These are phyloP conservation scores for Tetragonia tetragonoides DNA, from an alignment of 148 eudicot genomes.

Conservation along the genomic window DNA sequence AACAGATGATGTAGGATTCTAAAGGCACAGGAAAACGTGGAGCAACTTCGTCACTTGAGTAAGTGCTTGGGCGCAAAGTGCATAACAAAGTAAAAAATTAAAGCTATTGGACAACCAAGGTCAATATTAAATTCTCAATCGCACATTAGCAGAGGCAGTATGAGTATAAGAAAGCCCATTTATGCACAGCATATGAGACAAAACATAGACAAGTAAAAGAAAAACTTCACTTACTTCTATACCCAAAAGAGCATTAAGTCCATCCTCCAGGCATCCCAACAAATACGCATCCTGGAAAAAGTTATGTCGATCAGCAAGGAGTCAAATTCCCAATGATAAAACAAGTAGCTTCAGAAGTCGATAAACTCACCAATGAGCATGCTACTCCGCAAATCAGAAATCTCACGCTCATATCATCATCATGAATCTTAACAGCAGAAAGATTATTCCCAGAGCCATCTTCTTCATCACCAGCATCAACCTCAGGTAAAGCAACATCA, in stretches of 20 bases:
- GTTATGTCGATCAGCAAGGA: conserved; percentile 18
- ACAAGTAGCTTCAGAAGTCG: conserved; percentile 10
- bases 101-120: neutral
- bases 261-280: conserved; percentile 82
- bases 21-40: neutral
- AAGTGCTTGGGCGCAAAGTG: neutral
- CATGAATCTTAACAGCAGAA: conserved; percentile 84
- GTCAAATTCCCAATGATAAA: conserved; percentile 16
- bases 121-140: neutral
- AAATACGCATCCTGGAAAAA: conserved; percentile 64
- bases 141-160: neutral
- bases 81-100: neutral
- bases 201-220: neutral
- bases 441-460: conserved; percentile 48
- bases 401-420: conserved; percentile 69
- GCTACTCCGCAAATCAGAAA: conserved; percentile 79
- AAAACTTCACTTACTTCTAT: conserved; percentile 71
- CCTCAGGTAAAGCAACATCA: conserved; percentile 58
- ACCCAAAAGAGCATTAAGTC: conserved; percentile 79
- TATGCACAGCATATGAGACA: neutral
- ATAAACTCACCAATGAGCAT: conserved; percentile 55
- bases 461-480: conserved; percentile 59
- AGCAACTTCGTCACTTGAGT: neutral
- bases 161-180: neutral
- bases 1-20: neutral